A percentile compares a stretch with the other conserved stretches of the same genome.
phyloP scores from a whole-genome alignment of 2,329 filamentous ascomycete genomes.

The Penicillium frequentans region DNA sequence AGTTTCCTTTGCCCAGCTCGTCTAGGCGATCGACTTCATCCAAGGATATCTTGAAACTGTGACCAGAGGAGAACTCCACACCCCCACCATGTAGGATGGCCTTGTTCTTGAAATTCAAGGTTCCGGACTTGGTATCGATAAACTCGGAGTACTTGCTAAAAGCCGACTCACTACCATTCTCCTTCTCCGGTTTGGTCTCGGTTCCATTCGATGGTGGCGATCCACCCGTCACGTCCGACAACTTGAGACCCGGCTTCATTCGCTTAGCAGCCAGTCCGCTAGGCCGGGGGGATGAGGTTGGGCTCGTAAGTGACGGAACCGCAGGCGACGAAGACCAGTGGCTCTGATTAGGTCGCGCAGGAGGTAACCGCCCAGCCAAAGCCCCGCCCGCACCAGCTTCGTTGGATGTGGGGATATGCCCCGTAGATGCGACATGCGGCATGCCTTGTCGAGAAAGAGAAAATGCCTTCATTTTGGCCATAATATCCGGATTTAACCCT shows the following conservation, averaged over 20 bases:
- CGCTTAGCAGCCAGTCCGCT: conserved; percentile 50
- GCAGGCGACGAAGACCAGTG: conserved; percentile 35
- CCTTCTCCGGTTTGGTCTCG: conserved; percentile 22
- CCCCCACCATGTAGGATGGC: conserved; percentile 85
- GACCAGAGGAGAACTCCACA: conserved; percentile 88
- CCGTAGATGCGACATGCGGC: conserved; percentile 35
- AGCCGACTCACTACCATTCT: conserved; percentile 38
- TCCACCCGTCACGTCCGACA: conserved; percentile 49
- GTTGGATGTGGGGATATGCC: conserved; percentile 27
- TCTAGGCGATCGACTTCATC: conserved; percentile 93
- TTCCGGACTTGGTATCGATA: conserved; percentile 88
- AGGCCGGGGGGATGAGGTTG: conserved; percentile 39
- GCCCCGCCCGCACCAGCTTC: conserved; percentile 27
- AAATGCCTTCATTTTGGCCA: conserved; percentile 70
- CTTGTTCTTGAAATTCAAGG: conserved; percentile 88
- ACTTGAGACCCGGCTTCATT: conserved; percentile 48
- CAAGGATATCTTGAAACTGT: conserved; percentile 87
- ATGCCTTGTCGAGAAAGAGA: conserved; percentile 63
- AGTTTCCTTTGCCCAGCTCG: conserved; percentile 96
- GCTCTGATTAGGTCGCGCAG: conserved; percentile 30
- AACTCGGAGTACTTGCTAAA: conserved; percentile 75
- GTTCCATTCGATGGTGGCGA: conserved; percentile 30
- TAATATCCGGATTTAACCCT: conserved; percentile 62
- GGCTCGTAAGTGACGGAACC: conserved; percentile 45
- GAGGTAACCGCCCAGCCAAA: conserved; percentile 29